A percentile compares a stretch with the other conserved stretches of the same genome.
Evolutionary conservation across 352 stramenopile species (phyloP).

Genomic region (Pythium utonaiense): DNA sequence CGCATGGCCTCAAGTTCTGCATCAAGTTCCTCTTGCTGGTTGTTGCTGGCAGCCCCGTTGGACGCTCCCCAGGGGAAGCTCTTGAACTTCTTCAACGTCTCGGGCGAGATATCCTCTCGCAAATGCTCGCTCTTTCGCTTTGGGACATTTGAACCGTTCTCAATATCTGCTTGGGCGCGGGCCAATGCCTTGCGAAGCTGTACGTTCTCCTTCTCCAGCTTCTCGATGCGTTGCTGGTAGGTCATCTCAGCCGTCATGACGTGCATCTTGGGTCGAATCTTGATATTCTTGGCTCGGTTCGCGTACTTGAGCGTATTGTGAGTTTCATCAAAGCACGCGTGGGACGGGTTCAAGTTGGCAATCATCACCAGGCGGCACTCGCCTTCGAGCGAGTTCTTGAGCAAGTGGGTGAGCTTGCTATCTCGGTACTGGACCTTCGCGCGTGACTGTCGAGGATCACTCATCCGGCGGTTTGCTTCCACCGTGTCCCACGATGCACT

Average conservation of each 20-base stretch:
- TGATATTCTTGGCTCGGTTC: constrained; percentile 90
- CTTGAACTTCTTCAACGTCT: constrained; percentile 40
- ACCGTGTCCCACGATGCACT: constrained; percentile 36
- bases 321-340: constrained; percentile 83
- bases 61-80: constrained; percentile 30
- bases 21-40: constrained; percentile 5
- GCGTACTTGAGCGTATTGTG: constrained; percentile 90
- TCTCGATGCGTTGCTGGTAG: constrained; percentile 53
- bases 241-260: constrained; percentile 75
- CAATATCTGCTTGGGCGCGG: constrained; percentile 28
- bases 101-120: constrained; percentile 30
- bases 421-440: constrained; percentile 81
- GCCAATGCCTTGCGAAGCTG: constrained; percentile 34
- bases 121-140: constrained; percentile 43
- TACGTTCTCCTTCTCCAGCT: constrained; percentile 52
- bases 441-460: constrained; percentile 18
- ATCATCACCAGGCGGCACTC: constrained; percentile 91
- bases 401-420: constrained; percentile 82
- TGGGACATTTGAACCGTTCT: constrained; percentile 14
- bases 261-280: constrained; percentile 82
- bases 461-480: constrained; percentile 22
- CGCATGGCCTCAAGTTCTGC: constrained; percentile 25
- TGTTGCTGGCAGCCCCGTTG: background rate
- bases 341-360: constrained; percentile 77
- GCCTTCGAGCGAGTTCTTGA: constrained; percentile 87